Percentiles rank a stretch among this genome's conserved stretches.
Evolutionary conservation across 1,284 basidiomycete species (phyloP).

Genomic region (Termitomyces sp.): DNA sequence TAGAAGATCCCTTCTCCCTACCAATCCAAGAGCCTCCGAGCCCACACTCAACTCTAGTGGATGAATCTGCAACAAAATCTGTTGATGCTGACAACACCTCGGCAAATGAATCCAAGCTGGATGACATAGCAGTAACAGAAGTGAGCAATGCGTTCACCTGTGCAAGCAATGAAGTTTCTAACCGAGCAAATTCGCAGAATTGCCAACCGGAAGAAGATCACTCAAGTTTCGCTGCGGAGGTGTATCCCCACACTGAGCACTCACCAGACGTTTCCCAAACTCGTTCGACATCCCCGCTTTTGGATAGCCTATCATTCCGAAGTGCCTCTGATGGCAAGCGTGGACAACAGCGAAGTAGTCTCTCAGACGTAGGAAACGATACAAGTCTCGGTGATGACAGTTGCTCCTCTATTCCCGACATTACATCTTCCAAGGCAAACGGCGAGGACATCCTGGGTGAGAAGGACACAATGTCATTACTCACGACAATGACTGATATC

Average conservation of each 20-base stretch:
- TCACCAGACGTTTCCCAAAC: not conserved
- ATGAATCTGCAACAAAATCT: not conserved
- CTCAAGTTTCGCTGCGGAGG: not conserved
- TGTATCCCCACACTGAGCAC: not conserved
- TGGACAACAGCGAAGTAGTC: not conserved
- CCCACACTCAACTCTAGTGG: not conserved
- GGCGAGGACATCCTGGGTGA: constrained; percentile 26
- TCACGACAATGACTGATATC: constrained; percentile 36
- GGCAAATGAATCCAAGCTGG: not conserved
- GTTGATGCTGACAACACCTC: not conserved
- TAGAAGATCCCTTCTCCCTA: constrained; percentile 12
- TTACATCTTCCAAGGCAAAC: not conserved
- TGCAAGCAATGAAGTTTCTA: too few relatives aligned
- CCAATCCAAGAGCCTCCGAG: not conserved
- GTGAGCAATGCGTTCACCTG: not conserved
- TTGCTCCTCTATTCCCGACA: constrained; percentile 10
- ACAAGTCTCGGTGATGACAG: not conserved
- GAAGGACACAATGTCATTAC: constrained; percentile 33
- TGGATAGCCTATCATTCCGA: not conserved
- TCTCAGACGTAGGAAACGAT: not conserved
- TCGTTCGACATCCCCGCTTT: not conserved
- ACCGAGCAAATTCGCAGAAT: not conserved
- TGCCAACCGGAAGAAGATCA: not conserved
- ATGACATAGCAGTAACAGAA: not conserved
- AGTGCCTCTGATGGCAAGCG: not conserved